A percentile compares a stretch with the other conserved stretches of the same genome.
Evolutionary conservation across 257 asterid species (phyloP).

Genomic region (Petunia axillaris): DNA sequence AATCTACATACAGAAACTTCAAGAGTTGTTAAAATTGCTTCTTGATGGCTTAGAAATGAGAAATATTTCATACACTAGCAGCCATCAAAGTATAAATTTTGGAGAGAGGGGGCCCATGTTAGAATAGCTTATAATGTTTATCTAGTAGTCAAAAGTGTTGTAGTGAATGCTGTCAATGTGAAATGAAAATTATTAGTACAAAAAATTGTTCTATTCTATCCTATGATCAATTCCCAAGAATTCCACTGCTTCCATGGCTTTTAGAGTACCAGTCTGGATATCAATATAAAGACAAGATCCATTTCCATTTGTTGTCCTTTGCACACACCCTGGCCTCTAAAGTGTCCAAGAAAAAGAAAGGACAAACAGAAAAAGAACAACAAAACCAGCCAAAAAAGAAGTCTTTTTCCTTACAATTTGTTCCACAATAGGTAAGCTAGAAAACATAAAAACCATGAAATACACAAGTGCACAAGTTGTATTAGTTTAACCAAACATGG

Average conservation of each 20-base stretch:
- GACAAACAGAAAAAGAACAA: neutral
- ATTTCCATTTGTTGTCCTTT: slow-evolving; percentile 22
- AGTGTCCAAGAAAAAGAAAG: slow-evolving; percentile 5
- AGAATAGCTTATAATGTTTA: slow-evolving; percentile 25
- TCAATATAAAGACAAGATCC: slow-evolving; percentile 9
- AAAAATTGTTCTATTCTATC: neutral
- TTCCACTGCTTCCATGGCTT: neutral
- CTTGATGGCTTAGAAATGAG: slow-evolving; percentile 23
- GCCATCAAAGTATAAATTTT: slow-evolving; percentile 22
- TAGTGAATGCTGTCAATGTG: slow-evolving; percentile 23
- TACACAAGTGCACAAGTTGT: neutral
- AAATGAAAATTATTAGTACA: slow-evolving; percentile 13
- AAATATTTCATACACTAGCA: slow-evolving; percentile 15
- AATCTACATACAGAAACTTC: slow-evolving; percentile 26
- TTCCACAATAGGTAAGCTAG: neutral
- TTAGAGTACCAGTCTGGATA: neutral
- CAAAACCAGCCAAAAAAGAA: slow-evolving; percentile 11
- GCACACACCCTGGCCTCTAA: neutral
- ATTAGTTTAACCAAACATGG: neutral
- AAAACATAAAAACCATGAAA: slow-evolving; percentile 13
- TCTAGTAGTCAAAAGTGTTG: neutral
- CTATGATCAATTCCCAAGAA: slow-evolving; percentile 8
- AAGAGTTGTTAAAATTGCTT: slow-evolving; percentile 41
- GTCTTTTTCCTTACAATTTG: slow-evolving; percentile 1
- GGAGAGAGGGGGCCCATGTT: slow-evolving; percentile 6